These are phyloP conservation scores for Balakata baccata DNA, from an alignment of 345 rosid genomes.

Conservation along the genomic window DNA sequence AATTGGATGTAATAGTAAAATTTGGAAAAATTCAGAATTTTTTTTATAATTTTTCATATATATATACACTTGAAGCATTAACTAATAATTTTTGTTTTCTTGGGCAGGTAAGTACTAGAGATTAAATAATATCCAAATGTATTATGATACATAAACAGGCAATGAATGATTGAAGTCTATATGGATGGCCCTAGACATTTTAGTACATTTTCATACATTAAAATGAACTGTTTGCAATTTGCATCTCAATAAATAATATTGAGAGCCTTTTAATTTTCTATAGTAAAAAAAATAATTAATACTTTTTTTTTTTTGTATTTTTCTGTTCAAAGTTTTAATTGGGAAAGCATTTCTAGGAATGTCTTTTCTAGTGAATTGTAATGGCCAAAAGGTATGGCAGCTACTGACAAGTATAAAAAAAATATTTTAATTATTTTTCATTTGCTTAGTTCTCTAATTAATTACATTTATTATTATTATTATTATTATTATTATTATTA, in stretches of 20 bases:
- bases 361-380: conserved; percentile 44
- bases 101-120: no score
- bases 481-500: no score
- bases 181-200: no score
- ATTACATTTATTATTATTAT: not conserved
- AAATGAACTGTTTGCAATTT: conserved; percentile 13
- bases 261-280: conserved; percentile 16
- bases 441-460: not conserved
- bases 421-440: not conserved
- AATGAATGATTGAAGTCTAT: no score
- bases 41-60: no score
- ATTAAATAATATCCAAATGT: no score
- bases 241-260: conserved; percentile 12
- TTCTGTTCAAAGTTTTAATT: not conserved
- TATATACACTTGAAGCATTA: no score
- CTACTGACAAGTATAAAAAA: conserved; percentile 30
- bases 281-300: not conserved
- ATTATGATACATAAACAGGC: no score
- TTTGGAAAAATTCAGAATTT: no score
- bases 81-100: no score
- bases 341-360: conserved; percentile 26
- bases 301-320: not conserved
- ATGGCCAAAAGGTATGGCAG: conserved; percentile 41
- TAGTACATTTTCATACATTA: not conserved
- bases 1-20: no score